Percentiles rank a stretch among this genome's conserved stretches.
Conservation (phyloP, 2,329 filamentous ascomycete species). For the Simplicillium aogashimaense region DNA sequence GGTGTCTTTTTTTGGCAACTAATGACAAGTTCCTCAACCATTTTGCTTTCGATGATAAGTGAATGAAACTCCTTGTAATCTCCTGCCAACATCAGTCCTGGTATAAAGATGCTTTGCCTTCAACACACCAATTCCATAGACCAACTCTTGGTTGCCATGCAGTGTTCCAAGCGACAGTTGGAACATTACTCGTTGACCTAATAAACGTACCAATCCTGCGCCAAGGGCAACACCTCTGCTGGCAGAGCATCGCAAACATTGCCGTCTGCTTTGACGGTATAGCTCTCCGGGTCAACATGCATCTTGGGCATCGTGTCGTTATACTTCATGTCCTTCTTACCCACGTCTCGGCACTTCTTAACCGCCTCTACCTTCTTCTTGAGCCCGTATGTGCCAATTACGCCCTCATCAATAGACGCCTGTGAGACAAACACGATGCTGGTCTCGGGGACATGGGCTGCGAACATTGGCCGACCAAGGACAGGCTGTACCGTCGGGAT, state of each 20-base stretch:
- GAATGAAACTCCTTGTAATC: too few relatives aligned
- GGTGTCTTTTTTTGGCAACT: too few relatives aligned
- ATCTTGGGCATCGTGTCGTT: conserved; percentile 79
- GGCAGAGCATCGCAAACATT: conserved; percentile 64
- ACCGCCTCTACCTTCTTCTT: conserved; percentile 75
- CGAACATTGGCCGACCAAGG: conserved; percentile 80
- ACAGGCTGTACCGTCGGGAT: conserved; percentile 85
- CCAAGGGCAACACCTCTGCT: conserved; percentile 59
- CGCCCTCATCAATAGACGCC: conserved; percentile 57
- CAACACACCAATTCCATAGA: not conserved
- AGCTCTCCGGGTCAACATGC: conserved; percentile 85
- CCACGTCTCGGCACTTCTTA: conserved; percentile 60
- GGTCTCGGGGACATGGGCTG: conserved; percentile 57
- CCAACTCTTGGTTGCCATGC: too few relatives aligned
- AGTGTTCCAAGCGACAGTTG: too few relatives aligned
- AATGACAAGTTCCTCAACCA: too few relatives aligned
- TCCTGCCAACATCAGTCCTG: too few relatives aligned
- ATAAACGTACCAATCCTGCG: conserved; percentile 70
- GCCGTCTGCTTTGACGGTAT: conserved; percentile 79
- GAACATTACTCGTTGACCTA: conserved; percentile 22
- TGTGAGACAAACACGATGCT: conserved; percentile 78
- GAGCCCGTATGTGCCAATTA: conserved; percentile 61
- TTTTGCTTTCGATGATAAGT: not conserved
- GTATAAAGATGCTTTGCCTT: too few relatives aligned
- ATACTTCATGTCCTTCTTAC: conserved; percentile 84